Evolutionary conservation across 345 rosid species (phyloP).

Genomic region (Dimocarpus longan): DNA sequence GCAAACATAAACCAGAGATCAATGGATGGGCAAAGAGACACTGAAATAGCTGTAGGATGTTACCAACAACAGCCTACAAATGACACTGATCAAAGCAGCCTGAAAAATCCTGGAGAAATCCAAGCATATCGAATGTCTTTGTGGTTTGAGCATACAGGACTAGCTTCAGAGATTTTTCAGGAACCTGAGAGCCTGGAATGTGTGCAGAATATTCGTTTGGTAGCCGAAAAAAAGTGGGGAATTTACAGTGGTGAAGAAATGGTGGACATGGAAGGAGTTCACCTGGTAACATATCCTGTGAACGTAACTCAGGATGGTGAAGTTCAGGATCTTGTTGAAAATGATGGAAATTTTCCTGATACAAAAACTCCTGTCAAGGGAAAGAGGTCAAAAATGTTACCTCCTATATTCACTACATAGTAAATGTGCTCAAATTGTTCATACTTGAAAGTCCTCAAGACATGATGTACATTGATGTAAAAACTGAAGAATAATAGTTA

Average conservation of each 20-base stretch:
- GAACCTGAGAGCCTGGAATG: constrained; percentile 69
- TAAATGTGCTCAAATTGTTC: not conserved
- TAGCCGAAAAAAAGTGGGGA: constrained; percentile 77
- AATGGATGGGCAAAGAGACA: constrained; percentile 87
- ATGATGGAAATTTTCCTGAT: constrained; percentile 65
- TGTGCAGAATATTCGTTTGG: constrained; percentile 42
- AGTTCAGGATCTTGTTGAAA: constrained; percentile 48
- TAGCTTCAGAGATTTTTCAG: constrained; percentile 36
- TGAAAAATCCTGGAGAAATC: constrained; percentile 29
- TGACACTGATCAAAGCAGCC: constrained; percentile 10
- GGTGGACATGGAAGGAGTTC: constrained; percentile 77
- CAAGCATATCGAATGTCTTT: constrained; percentile 61
- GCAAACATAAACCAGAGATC: constrained; percentile 89
- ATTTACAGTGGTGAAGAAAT: constrained; percentile 63
- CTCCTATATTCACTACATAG: constrained; percentile 67
- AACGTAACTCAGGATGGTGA: constrained; percentile 55
- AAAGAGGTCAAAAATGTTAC: constrained; percentile 65
- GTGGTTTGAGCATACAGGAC: constrained; percentile 77
- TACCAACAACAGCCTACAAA: constrained; percentile 46
- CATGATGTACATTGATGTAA: too few species aligned
- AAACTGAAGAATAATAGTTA: too few species aligned
- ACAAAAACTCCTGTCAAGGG: constrained; percentile 75
- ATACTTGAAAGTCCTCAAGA: too few species aligned
- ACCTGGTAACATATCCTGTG: constrained; percentile 68
- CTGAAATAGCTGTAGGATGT: constrained; percentile 86